A percentile compares a stretch with the other conserved stretches of the same genome.
phyloP scores from a whole-genome alignment of 306 rosid genomes.

The Quercus alba region DNA sequence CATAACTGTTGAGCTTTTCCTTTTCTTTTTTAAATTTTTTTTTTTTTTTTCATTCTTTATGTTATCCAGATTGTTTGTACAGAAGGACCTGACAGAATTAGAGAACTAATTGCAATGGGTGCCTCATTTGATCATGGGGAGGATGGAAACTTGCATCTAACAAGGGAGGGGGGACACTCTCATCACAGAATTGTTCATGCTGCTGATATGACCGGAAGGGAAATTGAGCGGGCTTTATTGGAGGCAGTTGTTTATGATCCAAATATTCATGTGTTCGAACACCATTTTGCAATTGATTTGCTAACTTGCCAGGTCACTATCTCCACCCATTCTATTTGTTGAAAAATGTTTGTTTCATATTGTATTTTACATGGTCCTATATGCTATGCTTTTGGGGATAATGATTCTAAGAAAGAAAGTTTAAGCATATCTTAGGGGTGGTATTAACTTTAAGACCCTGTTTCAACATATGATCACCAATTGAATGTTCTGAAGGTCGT shows the following conservation, averaged over 20 bases:
- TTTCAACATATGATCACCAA: not conserved
- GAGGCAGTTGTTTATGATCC: slow-evolving; percentile 64
- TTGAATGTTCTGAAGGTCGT: not conserved
- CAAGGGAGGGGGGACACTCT: slow-evolving; percentile 94
- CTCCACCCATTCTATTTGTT: not conserved
- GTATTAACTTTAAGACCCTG: not conserved
- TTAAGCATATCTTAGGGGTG: not conserved
- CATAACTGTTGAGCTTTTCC: not conserved
- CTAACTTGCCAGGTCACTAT: slow-evolving; percentile 77
- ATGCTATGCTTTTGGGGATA: not conserved
- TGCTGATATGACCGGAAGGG: slow-evolving; percentile 96
- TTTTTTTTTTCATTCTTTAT: not conserved
- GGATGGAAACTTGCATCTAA: slow-evolving; percentile 90
- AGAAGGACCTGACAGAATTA: slow-evolving; percentile 96
- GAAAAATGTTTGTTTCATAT: not conserved
- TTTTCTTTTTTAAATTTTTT: not conserved
- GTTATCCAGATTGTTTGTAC: slow-evolving; percentile 86
- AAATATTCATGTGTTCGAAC: slow-evolving; percentile 74
- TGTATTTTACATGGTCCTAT: not conserved
- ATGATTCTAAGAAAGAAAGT: not conserved
- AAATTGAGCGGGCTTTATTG: slow-evolving; percentile 82
- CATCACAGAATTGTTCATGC: slow-evolving; percentile 90
- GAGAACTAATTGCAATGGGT: slow-evolving; percentile 89
- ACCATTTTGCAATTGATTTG: slow-evolving; percentile 93
- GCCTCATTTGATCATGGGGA: slow-evolving; percentile 90